These are phyloP conservation scores for Trametes sp. DNA, from an alignment of 1,284 basidiomycete species.

Conservation along the genomic window DNA sequence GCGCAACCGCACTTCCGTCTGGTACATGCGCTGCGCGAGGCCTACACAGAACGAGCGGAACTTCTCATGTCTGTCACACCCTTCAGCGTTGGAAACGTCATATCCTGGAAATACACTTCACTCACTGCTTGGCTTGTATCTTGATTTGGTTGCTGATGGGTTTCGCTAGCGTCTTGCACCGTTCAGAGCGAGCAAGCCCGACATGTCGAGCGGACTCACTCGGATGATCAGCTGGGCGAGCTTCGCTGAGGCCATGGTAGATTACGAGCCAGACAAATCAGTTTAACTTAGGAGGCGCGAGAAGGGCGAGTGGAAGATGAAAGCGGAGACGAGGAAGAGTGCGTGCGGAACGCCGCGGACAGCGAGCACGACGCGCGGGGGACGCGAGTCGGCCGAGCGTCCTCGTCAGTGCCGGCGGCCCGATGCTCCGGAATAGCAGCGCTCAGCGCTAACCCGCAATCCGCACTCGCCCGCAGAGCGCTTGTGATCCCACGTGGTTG, in stretches of 20 bases:
- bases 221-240: conserved; percentile 71
- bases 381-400: conserved; percentile 15
- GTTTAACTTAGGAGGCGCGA: not conserved
- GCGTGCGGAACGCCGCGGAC: not conserved
- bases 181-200: conserved; percentile 29
- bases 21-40: conserved; percentile 85
- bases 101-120: conserved; percentile 16
- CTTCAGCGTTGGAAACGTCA: conserved; percentile 1
- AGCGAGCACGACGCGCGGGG: not conserved
- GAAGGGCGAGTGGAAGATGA: not conserved
- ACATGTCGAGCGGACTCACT: conserved; percentile 50
- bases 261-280: not conserved
- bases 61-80: conserved; percentile 67
- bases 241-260: conserved; percentile 70
- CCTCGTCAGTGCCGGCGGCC: conserved; percentile 17
- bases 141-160: conserved; percentile 82
- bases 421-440: not conserved
- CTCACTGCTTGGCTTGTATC: conserved; percentile 81
- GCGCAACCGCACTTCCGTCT: conserved; percentile 78
- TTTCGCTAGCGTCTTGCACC: conserved; percentile 80
- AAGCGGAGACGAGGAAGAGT: not conserved
- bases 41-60: conserved; percentile 81
- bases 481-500: not conserved
- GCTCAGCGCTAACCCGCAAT: not conserved
- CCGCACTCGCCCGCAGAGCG: not conserved